Conservation (phyloP, 495 filamentous ascomycete species). For the Penicillium cataractarum region DNA sequence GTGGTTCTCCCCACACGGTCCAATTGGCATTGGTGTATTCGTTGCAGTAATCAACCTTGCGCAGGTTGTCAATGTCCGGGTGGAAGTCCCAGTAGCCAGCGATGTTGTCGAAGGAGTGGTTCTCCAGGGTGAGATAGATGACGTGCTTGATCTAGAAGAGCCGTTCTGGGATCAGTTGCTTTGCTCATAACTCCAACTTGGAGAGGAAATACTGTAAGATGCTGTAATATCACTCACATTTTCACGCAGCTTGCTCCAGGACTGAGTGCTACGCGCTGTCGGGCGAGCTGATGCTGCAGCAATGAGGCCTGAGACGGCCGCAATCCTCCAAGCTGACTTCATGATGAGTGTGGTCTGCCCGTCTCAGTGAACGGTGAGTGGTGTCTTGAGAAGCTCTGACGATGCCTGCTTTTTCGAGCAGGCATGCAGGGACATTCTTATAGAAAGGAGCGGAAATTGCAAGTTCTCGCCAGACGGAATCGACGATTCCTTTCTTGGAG, state of each 20-base stretch:
- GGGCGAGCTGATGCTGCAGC: conserved; percentile 23
- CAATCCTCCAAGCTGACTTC: conserved; percentile 21
- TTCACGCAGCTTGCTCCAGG: conserved; percentile 34
- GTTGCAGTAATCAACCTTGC: conserved; percentile 42
- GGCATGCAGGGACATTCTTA: conserved; percentile 1
- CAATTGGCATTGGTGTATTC: conserved; percentile 48
- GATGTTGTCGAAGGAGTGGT: conserved; percentile 52
- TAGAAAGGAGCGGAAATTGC: not conserved
- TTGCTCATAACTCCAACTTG: not conserved
- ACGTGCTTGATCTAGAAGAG: conserved; percentile 45
- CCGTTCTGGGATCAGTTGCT: not conserved
- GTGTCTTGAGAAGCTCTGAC: not conserved
- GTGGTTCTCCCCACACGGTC: conserved; percentile 46
- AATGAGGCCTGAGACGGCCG: conserved; percentile 21
- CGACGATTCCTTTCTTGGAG: not conserved
- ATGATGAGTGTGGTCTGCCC: conserved; percentile 15
- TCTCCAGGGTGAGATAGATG: conserved; percentile 50
- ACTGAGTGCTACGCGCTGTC: conserved; percentile 15
- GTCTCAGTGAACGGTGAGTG: not conserved
- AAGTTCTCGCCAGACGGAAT: not conserved
- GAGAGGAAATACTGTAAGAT: not conserved
- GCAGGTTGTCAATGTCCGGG: conserved; percentile 45
- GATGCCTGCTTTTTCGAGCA: not conserved
- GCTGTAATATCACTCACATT: conserved; percentile 26
- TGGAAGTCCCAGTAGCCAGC: conserved; percentile 49